Conservation (phyloP, 805 yeast genomes). For the Isabelozyma rhagii region DNA sequence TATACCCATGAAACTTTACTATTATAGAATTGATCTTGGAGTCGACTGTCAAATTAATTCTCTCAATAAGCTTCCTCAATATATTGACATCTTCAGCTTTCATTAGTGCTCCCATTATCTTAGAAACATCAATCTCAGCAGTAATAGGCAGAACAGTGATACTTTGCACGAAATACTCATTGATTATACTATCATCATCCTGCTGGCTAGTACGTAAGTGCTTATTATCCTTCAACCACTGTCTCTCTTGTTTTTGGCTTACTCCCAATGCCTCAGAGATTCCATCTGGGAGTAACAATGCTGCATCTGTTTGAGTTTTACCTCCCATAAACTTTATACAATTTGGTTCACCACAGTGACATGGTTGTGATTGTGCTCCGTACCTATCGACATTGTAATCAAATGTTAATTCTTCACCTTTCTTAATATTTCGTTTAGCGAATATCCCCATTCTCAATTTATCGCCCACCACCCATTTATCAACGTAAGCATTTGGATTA, state of each 20-base stretch:
- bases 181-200: slow-evolving; percentile 54
- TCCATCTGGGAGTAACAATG: slow-evolving; percentile 75
- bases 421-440: slow-evolving; percentile 65
- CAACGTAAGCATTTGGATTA: slow-evolving; percentile 90
- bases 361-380: slow-evolving; percentile 91
- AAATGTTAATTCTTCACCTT: slow-evolving; percentile 89
- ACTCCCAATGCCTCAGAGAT: slow-evolving; percentile 86
- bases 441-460: slow-evolving; percentile 93
- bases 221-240: slow-evolving; percentile 62
- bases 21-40: slow-evolving; percentile 53
- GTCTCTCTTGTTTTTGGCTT: slow-evolving; percentile 61
- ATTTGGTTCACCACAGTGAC: slow-evolving; percentile 90
- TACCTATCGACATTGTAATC: slow-evolving; percentile 94
- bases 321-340: slow-evolving; percentile 96
- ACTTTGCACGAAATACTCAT: slow-evolving; percentile 61
- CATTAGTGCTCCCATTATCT: slow-evolving; percentile 76
- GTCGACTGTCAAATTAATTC: slow-evolving; percentile 57
- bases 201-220: slow-evolving; percentile 48
- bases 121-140: slow-evolving; percentile 58
- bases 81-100: slow-evolving; percentile 70
- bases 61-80: slow-evolving; percentile 60
- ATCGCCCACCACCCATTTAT: slow-evolving; percentile 95
- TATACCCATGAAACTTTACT: slow-evolving; percentile 82
- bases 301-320: slow-evolving; percentile 92
- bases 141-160: slow-evolving; percentile 51